Evolutionary conservation across 1,284 basidiomycete genomes (phyloP), one percentile per base, ranked within the genome.

Genomic region (Gomphus sp.): DNA sequence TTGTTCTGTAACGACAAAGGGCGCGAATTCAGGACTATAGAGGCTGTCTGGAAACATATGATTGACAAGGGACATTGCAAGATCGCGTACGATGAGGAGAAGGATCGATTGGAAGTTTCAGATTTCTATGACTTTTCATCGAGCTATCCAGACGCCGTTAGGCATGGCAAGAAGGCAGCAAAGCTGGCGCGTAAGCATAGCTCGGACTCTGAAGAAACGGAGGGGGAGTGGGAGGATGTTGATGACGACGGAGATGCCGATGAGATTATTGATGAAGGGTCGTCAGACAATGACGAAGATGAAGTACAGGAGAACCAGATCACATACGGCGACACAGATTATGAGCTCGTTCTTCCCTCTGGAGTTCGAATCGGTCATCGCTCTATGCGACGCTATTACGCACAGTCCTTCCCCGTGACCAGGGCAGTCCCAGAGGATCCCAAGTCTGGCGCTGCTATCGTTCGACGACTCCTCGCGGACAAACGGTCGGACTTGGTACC

Each of bases 21-120:
- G 25, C 80, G 81, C 62, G 91, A 92, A 66, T 92, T 93, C 71
- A 79, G 84, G 55, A 85, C 82, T 22, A 67, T 94, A 51, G 86
- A 93, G 2, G 93, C 93, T 0, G 93, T 93, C 2, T 77, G 93
- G 64, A 91, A 90, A 67, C 94, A 98, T 69, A 98, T 98, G 95
- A 64, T 84, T 55, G 93, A 95, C 75, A 98, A 97, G 73, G 81
- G 81, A 47, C 97, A 99, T 68, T 98, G 95, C 81, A 98, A 98
- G 73, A 84, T 99, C 62, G 90, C 92, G 0, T 99, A 98, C 70
- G 90, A 93, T 58, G 75, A 79, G 1, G 85, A 91, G 65, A 72
- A 78, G 48, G 93, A 98, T 66, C 80, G 85, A 52, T 80, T 96
- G 51, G 94, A 98, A 68, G 66, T 97, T 6, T 90, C 93, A 0